Conservation (phyloP, 129 eudicot genomes). For the Chrysanthemum lavandulifolium region DNA sequence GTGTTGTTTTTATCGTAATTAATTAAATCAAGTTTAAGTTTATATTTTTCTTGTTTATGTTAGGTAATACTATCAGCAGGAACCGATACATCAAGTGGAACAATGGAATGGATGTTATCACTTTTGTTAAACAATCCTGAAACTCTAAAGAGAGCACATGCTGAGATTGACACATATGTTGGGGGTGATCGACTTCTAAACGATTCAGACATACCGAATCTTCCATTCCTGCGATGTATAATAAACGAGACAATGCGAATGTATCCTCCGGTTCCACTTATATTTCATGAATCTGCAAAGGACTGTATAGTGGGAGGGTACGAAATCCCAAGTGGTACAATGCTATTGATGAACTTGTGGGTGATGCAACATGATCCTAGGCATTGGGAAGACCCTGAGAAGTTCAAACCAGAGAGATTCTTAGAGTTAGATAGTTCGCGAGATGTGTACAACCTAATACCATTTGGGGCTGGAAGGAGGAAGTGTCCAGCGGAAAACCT, state of each 20-base stretch:
- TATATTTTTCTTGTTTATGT: not conserved
- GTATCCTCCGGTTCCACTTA: not conserved
- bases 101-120: slow-evolving; percentile 2
- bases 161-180: not conserved
- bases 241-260: not conserved
- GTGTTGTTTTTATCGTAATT: too few species aligned
- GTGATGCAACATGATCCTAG: too few species aligned
- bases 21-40: too few species aligned
- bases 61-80: slow-evolving; percentile 3
- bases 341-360: too few species aligned
- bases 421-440: too few species aligned
- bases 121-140: slow-evolving; percentile 5
- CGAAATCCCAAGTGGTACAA: not conserved
- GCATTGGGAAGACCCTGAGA: too few species aligned
- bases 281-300: not conserved
- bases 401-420: too few species aligned
- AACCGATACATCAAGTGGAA: slow-evolving; percentile 3
- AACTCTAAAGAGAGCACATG: not conserved
- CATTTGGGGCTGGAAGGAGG: too few species aligned
- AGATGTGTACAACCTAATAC: too few species aligned
- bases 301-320: not conserved
- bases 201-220: slow-evolving; percentile 2
- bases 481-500: too few species aligned
- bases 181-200: not conserved
- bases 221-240: not conserved